Percentiles rank a stretch among this genome's conserved stretches.
These are phyloP conservation scores for Pleurotus salmoneostramineus DNA, from an alignment of 768 basidiomycete species.

Conservation along the genomic window DNA sequence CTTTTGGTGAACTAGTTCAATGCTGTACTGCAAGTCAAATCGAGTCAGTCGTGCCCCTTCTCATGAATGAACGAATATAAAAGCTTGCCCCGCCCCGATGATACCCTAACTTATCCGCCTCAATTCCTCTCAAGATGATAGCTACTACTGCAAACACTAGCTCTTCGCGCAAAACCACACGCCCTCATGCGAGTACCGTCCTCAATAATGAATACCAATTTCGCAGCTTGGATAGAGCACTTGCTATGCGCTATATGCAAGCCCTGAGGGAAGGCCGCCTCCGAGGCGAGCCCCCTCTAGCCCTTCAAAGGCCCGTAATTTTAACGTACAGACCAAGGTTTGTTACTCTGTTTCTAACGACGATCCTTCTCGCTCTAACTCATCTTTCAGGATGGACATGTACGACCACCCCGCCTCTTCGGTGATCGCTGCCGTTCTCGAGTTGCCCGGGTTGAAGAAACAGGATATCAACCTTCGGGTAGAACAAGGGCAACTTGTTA, in stretches of 20 bases:
- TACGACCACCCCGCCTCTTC: conserved; percentile 10
- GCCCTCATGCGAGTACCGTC: not conserved
- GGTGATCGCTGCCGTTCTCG: conserved; percentile 7
- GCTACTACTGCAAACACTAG: not conserved
- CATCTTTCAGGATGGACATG: conserved; percentile 11
- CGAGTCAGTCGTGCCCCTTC: not conserved
- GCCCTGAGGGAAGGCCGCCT: conserved; percentile 4
- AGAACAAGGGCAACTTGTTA: conserved; percentile 10
- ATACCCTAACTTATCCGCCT: not conserved
- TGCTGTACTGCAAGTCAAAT: not conserved
- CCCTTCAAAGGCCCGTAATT: not conserved
- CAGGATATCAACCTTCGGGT: conserved; percentile 12
- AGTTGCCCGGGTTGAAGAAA: conserved; percentile 14
- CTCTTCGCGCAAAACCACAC: conserved; percentile 1
- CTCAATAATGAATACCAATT: conserved; percentile 7
- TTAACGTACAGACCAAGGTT: conserved; percentile 10
- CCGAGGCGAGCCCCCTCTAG: conserved; percentile 7
- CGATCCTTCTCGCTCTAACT: not conserved
- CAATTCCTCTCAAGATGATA: not conserved
- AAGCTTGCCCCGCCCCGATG: not conserved
- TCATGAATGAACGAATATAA: not conserved
- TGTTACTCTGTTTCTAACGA: not conserved
- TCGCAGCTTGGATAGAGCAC: conserved; percentile 10
- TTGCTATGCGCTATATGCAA: conserved; percentile 10
- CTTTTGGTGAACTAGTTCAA: too few species aligned